Base-by-base conservation (phyloP, 148 eudicot species). In the Rhododendron molle region DNA sequence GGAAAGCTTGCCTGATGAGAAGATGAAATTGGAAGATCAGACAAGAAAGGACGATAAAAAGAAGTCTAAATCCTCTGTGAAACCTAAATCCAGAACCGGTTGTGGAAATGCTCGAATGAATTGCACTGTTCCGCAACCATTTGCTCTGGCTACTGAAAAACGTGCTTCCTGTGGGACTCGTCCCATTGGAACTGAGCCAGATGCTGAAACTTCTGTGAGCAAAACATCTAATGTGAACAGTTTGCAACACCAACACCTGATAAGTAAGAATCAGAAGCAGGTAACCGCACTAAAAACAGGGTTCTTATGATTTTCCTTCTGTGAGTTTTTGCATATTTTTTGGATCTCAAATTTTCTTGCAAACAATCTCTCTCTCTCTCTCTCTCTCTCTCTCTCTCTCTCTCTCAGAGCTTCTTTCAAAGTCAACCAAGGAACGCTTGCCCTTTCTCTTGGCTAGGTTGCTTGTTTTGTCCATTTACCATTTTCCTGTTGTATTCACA, bases 101-200 rank as follows among this genome's bases (percentile, higher is more conserved):
- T 71, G 76, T 73, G 88, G 91, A 82, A 91, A 85, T 88, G 87
- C 83, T 47, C 91, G 92, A 79, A 83, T 83, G n/a, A 91, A 91
- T 74, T 91, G 92, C 92, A 96, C 98, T 76, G 89, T 94, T 87
- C 97, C 98, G 0, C 96, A 91, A 81, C 98, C 97, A 80, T 94
- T 96, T 94, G 90, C 96, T 89, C 88, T 96, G 89, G 96, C 98
- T 83, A 96, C 98, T 85, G 98, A 94, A 88, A 94, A 90, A 87
- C 95, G 98, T 52, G 97, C 97, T 62, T 90, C 89, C 26, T 77
- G 30, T 83, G 93, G 86, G 73, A 78, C 85, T 89, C 98, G 93
- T 23, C 90, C 93, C 87, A 69, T 78, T 85, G 94, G 91, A 76
- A 69, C 65, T 81, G 94, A 93, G 78, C 67, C 84, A 18, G 91